These are phyloP conservation scores for Berkeleyomyces rouxiae DNA, from an alignment of 2,329 filamentous ascomycete species.

Conservation along the genomic window DNA sequence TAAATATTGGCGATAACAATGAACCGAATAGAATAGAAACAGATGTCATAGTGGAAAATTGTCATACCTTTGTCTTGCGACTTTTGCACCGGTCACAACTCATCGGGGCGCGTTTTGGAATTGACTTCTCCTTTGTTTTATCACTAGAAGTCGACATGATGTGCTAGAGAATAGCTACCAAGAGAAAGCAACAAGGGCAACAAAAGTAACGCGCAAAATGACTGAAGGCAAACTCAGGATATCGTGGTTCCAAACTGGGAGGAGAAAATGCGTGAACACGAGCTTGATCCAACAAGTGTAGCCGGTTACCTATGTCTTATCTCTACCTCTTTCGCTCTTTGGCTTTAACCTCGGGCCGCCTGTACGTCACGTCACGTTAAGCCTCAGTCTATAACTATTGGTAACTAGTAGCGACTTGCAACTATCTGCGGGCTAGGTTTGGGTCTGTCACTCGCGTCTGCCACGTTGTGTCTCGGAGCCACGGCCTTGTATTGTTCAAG, in stretches of 20 bases:
- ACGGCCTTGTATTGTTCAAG: not conserved
- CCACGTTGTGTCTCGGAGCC: not conserved
- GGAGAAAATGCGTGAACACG: not conserved
- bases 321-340: not conserved
- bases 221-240: not conserved
- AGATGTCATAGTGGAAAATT: constrained; percentile 6
- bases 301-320: not conserved
- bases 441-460: not conserved
- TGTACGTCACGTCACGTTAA: not conserved
- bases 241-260: not conserved
- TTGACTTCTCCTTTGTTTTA: constrained; percentile 4
- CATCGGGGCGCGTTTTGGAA: constrained; percentile 18
- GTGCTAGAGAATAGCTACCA: not conserved
- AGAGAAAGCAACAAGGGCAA: not conserved
- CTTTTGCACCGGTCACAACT: constrained; percentile 20
- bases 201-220: not conserved
- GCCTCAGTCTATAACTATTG: not conserved
- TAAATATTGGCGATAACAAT: not conserved
- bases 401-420: not conserved
- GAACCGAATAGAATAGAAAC: constrained; percentile 9
- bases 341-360: not conserved
- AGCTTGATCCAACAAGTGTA: not conserved
- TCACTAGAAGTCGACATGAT: constrained; percentile 2
- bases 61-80: constrained; percentile 18
- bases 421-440: not conserved